Evolutionary conservation across 805 yeast genomes (phyloP).

Genomic region (Wickerhamomyces chambardii): DNA sequence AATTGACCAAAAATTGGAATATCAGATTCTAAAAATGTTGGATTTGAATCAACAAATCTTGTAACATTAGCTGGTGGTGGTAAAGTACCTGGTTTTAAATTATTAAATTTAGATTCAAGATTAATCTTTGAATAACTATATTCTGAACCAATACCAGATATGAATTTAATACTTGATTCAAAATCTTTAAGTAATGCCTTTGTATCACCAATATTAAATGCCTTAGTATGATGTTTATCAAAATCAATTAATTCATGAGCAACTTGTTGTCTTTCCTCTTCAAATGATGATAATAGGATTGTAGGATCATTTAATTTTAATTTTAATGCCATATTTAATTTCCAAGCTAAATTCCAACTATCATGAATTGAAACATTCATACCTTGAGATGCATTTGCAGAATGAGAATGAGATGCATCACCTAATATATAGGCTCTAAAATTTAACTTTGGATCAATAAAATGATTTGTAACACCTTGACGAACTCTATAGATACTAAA

Average conservation of each 20-base stretch:
- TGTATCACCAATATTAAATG: background rate
- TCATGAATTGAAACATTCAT: conserved; percentile 18
- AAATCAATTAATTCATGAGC: conserved; percentile 23
- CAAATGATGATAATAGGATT: conserved; percentile 18
- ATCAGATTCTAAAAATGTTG: conserved; percentile 5
- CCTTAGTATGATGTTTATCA: conserved; percentile 13
- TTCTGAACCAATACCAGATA: conserved; percentile 15
- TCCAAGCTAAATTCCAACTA: conserved; percentile 16
- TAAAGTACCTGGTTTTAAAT: conserved; percentile 4
- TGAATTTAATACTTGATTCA: conserved; percentile 8
- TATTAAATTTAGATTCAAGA: background rate
- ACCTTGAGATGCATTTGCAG: conserved; percentile 18
- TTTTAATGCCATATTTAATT: conserved; percentile 8
- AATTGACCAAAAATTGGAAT: conserved; percentile 10
- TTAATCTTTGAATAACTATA: conserved; percentile 2
- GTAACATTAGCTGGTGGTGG: conserved; percentile 7
- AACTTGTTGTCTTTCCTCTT: conserved; percentile 19
- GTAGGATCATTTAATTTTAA: background rate
- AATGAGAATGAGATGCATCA: conserved; percentile 17
- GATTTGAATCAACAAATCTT: conserved; percentile 8
- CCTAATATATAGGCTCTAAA: conserved; percentile 14
- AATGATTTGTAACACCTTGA: conserved; percentile 19
- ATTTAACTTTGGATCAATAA: conserved; percentile 3
- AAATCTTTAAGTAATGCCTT: conserved; percentile 9
- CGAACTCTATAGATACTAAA: conserved; percentile 25